Base-by-base conservation (phyloP, 1,139 yeast species). In the Spencermartinsiella ligniputridi region DNA sequence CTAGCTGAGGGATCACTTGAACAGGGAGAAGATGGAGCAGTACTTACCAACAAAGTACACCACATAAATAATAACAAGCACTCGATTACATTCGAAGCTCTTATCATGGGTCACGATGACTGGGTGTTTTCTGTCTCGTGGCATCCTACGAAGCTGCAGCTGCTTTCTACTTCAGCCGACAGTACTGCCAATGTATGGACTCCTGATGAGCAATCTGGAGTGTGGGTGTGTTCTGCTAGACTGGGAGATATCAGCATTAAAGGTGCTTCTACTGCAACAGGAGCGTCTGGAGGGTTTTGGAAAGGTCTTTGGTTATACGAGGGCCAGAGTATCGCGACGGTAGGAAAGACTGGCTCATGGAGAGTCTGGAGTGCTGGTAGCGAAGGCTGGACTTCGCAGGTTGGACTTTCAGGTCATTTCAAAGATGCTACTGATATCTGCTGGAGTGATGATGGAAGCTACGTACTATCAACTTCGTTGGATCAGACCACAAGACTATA, bases 271-370 rank as follows among this genome's bases (percentile, higher is more conserved):
- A 90, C 98, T 0, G 98, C 98, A 2, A 92, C 98, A 0, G 99
- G 99, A 9, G 86, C 98, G 0, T 80, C 96, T 2, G 98, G 98
- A 53, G 98, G 98, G 2, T 90, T 94, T 62, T 92, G 96, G 96
- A 77, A 87, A 1, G 83, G 94, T 42, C 60, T 83, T 25, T 92
- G 97, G 97, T 77, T 85, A 42, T 61, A 70, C 8, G 68, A 74
- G 32, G 62, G 65, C 1, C 60, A 63, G 1, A 64, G 63, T 0
- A 54, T 52, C 15, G 67, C 87, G 38, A 83, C 97, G 3, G 79
- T 84, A 56, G 96, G 97, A 50, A 86, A 83, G 57, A 88, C 97
- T 1, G 98, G 99, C 8, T 81, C 97, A 0, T 83, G 95, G 76
- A 78, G 97, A 63, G 69, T 78, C 13, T 94, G 96, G 85, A 65